Base-by-base conservation (phyloP, 192 early-diverging fungal species). In the Coemansia sp. region DNA sequence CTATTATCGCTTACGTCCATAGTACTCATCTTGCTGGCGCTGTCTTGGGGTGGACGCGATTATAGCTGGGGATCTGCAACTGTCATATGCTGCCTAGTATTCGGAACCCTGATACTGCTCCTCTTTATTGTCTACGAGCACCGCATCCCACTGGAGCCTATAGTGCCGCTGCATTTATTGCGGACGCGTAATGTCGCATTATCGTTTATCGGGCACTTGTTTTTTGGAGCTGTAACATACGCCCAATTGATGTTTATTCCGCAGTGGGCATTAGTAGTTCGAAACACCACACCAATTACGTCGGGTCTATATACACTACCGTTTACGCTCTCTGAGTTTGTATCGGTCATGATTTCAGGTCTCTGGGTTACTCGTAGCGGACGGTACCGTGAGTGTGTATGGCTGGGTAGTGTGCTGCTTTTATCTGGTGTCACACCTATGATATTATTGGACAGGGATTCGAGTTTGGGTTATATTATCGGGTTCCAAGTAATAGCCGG, bases 81-180 rank as follows among this genome's bases (percentile, higher is more conserved):
- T 10, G 84, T 86, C 0, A 44, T 84, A 3, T 72, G 75, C 30
- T 78, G 71, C 27, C 39, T 86, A 30, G 68, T 72, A 10, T 53
- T 65, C 43, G 75, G 79, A 20, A 34, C 62, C 24, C 10, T 77
- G 1, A 9, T 71, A 0, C 30, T 77, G 11, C 67, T 1, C 4
- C 59, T 90, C 10, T 85, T 92, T 39, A 70, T 78, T 2, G 6
- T 88, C 15, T 84, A 90, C 45, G 89, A 97, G 77, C 52, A 76
- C 24, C 82, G 81, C 52, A 20, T 65, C 5, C 82, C 77, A 0
- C 59, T 11, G 6, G 87, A 93, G 70, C 71, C 85, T 30, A 82
- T 98, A 20, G 85, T 95, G 15, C 88, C 90, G 2, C 41, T 82
- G 29, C 60, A 62, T 1, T 56, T 92, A 16, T 85, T 92, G 53